These are phyloP conservation scores for Dryas integrifolia DNA, from an alignment of 331 rosid species.

Conservation along the genomic window DNA sequence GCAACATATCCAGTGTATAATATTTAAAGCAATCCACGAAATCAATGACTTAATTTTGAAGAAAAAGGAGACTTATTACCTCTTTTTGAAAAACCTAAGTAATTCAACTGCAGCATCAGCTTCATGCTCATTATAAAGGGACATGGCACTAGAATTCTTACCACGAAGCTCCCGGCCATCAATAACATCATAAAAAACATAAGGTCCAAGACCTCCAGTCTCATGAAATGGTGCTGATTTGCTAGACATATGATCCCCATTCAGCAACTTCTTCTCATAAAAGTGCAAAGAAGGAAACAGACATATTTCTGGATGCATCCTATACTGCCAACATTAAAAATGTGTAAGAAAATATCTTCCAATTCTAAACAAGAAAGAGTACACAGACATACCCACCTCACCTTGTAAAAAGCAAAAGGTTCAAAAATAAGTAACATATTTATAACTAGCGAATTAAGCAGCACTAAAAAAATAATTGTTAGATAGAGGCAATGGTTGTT, in stretches of 20 bases:
- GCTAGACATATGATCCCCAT: constrained; percentile 64
- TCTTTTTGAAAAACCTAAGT: constrained; percentile 62
- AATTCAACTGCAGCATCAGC: constrained; percentile 88
- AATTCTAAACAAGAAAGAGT: constrained; percentile 18
- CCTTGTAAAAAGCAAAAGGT: background rate
- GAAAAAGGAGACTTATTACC: constrained; percentile 37
- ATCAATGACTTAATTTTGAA: background rate
- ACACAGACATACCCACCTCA: constrained; percentile 3
- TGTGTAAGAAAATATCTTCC: constrained; percentile 20
- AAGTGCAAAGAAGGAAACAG: constrained; percentile 87
- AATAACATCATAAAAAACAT: constrained; percentile 70
- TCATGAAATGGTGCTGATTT: constrained; percentile 80
- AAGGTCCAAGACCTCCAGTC: constrained; percentile 75
- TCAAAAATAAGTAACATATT: background rate
- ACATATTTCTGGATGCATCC: constrained; percentile 97
- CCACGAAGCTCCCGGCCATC: constrained; percentile 80
- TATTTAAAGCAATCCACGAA: background rate
- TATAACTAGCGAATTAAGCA: background rate
- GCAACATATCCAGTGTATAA: constrained; percentile 2
- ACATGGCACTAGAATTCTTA: constrained; percentile 67
- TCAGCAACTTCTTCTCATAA: constrained; percentile 77
- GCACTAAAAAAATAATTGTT: background rate
- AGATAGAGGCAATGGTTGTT: background rate
- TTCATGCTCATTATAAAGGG: constrained; percentile 86
- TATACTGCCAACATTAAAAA: constrained; percentile 64